phyloP scores from a whole-genome alignment of 148 eudicot genomes.

The Rhododendron vialii region DNA sequence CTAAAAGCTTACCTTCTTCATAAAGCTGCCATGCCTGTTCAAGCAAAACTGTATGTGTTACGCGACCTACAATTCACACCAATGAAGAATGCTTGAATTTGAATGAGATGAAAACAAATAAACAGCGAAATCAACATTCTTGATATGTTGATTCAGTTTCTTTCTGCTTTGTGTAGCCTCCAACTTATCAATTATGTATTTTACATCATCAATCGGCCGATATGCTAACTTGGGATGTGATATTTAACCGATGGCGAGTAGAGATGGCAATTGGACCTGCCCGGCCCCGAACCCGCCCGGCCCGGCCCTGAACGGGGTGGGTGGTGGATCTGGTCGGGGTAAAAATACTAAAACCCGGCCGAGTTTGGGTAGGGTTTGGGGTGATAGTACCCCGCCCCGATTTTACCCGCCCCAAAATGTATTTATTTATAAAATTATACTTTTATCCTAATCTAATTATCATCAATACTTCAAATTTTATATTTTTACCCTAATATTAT shows the following conservation, averaged over 20 bases:
- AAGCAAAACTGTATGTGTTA: not conserved
- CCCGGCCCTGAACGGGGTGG: no score
- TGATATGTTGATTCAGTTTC: not conserved
- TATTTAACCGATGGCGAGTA: not conserved
- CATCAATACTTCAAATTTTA: no score
- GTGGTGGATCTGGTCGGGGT: no score
- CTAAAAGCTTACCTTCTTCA: slow-evolving; percentile 61
- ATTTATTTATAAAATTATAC: no score
- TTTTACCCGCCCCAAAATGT: no score
- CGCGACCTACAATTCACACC: not conserved
- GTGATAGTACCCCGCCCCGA: no score
- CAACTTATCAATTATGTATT: not conserved
- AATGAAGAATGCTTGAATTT: not conserved
- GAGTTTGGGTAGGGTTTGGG: no score
- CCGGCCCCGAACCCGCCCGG: no score
- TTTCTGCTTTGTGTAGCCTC: not conserved
- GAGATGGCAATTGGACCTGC: no score
- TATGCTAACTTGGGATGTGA: not conserved
- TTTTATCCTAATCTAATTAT: no score
- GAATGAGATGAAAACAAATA: not conserved
- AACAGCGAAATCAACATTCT: not conserved
- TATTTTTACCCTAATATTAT: no score
- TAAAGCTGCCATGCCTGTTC: slow-evolving; percentile 81
- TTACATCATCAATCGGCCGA: not conserved
- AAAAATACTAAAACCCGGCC: no score